Percentiles rank a stretch among this genome's conserved stretches.
These are phyloP conservation scores for Durusdinium trenchii DNA, from an alignment of 73 alveolate genomes.

Conservation along the genomic window DNA sequence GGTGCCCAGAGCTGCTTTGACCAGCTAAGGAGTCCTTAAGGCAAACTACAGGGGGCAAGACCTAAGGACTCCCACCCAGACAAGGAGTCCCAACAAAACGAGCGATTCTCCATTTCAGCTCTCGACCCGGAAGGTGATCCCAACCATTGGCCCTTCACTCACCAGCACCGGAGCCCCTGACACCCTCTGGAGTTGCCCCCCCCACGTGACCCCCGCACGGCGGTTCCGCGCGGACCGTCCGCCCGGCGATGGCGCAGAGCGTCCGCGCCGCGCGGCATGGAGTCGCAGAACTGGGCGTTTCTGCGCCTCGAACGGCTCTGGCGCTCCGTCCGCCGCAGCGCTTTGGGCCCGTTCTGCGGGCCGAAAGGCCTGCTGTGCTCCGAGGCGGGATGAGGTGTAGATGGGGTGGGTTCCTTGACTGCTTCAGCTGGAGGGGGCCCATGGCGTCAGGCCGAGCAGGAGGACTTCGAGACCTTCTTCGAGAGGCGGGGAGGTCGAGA, in stretches of 20 bases:
- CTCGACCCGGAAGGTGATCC: too few species aligned
- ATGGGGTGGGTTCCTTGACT: neutral
- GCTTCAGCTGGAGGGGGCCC: neutral
- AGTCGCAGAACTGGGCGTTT: slow-evolving; percentile 39
- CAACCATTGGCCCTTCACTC: too few species aligned
- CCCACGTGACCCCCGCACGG: too few species aligned
- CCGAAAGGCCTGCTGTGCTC: slow-evolving; percentile 22
- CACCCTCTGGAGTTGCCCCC: too few species aligned
- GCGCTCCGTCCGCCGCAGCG: slow-evolving; percentile 39
- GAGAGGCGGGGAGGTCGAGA: too few species aligned
- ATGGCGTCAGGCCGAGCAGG: slow-evolving; percentile 28
- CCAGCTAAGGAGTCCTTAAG: too few species aligned
- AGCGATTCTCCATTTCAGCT: too few species aligned
- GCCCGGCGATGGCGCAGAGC: neutral
- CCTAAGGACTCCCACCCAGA: too few species aligned
- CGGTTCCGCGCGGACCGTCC: neutral
- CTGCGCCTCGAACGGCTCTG: slow-evolving; percentile 49
- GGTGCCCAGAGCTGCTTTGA: too few species aligned
- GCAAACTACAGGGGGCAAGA: too few species aligned
- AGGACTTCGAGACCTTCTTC: slow-evolving; percentile 88
- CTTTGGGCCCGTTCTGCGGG: slow-evolving; percentile 43
- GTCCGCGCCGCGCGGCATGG: slow-evolving; percentile 6
- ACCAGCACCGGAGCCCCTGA: too few species aligned
- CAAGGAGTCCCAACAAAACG: too few species aligned
- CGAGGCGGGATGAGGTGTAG: neutral